Conservation (phyloP, 108 stramenopile species). For the Fistulifera pelliculosa region DNA sequence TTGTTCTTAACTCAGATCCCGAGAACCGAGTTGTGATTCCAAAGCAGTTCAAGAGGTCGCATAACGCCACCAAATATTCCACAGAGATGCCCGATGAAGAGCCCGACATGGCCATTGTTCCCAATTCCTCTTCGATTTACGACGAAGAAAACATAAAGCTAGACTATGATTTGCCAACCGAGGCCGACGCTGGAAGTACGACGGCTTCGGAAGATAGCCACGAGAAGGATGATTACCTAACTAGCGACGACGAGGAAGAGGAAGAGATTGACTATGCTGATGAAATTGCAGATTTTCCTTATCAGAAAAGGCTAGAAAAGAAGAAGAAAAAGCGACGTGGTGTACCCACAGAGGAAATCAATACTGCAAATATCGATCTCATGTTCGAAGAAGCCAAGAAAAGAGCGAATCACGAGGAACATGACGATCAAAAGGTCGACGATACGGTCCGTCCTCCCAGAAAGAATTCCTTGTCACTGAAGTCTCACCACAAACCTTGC, state of each 20-base stretch:
- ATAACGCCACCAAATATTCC: too few relatives aligned
- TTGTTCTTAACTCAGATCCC: neutral
- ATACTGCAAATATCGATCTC: neutral
- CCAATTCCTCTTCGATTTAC: too few relatives aligned
- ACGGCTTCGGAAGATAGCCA: neutral
- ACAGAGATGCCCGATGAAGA: too few relatives aligned
- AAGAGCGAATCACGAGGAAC: neutral
- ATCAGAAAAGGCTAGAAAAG: too few relatives aligned
- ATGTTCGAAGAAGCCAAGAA: neutral
- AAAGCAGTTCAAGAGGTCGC: too few relatives aligned
- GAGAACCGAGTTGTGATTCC: too few relatives aligned
- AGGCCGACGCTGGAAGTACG: neutral
- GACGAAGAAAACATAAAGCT: too few relatives aligned
- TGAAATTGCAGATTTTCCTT: neutral
- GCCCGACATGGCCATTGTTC: too few relatives aligned
- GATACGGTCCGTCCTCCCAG: too few relatives aligned
- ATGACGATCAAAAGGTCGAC: neutral
- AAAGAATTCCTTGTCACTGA: too few relatives aligned
- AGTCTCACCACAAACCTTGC: too few relatives aligned
- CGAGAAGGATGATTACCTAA: neutral
- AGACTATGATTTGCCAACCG: neutral
- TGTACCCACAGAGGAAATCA: neutral
- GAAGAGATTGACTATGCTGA: conserved; percentile 18
- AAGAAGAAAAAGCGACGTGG: neutral
- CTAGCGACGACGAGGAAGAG: conserved; percentile 10